These are phyloP conservation scores for Aspergillus bridgeri DNA, from an alignment of 495 filamentous ascomycete species.

Conservation along the genomic window DNA sequence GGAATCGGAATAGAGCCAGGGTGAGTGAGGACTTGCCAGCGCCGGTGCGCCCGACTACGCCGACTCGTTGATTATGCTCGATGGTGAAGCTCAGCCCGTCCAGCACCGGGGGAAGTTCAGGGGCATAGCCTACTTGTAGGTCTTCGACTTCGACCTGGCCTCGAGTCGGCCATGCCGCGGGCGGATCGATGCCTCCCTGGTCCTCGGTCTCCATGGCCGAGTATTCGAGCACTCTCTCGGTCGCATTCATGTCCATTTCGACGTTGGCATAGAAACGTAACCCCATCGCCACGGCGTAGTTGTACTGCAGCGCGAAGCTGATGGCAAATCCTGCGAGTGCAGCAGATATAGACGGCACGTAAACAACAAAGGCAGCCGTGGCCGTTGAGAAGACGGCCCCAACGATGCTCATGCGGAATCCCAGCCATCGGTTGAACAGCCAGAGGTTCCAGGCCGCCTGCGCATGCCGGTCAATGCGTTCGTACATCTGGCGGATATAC, in stretches of 20 bases:
- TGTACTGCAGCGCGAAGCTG: conserved; percentile 55
- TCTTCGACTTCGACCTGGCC: conserved; percentile 71
- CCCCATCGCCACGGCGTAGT: conserved; percentile 42
- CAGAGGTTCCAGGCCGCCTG: conserved; percentile 61
- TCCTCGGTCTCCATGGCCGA: conserved; percentile 66
- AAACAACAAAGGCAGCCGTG: conserved; percentile 62
- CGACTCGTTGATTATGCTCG: conserved; percentile 70
- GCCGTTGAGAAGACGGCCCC: conserved; percentile 67
- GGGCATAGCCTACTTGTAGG: conserved; percentile 71
- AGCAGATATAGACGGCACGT: conserved; percentile 62
- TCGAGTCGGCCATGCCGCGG: conserved; percentile 77
- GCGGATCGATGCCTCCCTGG: conserved; percentile 53
- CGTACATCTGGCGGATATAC: conserved; percentile 63
- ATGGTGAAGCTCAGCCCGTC: conserved; percentile 71
- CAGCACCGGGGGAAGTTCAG: conserved; percentile 70
- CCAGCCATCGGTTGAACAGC: conserved; percentile 72
- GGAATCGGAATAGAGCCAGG: conserved; percentile 78
- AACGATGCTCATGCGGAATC: conserved; percentile 64
- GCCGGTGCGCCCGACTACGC: conserved; percentile 82
- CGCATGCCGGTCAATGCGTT: conserved; percentile 57
- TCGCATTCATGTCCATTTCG: conserved; percentile 81
- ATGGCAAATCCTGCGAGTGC: conserved; percentile 79
- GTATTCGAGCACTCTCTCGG: conserved; percentile 81
- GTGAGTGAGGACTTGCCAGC: conserved; percentile 85
- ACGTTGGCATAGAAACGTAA: conserved; percentile 51